Evolutionary conservation across 805 yeast genomes (phyloP).

Genomic region (Barnettozyma populi): DNA sequence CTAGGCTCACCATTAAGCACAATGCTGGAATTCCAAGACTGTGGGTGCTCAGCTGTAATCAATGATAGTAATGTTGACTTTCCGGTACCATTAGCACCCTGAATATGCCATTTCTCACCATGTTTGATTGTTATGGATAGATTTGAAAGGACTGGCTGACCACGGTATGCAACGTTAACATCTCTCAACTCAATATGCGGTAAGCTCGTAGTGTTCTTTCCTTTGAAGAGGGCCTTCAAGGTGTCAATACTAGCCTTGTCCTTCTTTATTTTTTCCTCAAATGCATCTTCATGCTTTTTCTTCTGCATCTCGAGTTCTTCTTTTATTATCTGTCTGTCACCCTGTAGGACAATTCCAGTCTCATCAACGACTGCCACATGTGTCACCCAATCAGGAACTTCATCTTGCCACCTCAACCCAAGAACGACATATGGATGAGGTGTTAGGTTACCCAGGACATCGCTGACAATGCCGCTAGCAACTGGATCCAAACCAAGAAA

Average conservation of each 20-base stretch:
- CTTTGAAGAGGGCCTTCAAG: slow-evolving; percentile 15
- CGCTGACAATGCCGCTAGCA: slow-evolving; percentile 57
- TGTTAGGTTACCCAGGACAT: slow-evolving; percentile 39
- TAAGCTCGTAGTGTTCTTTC: slow-evolving; percentile 12
- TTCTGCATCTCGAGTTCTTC: slow-evolving; percentile 21
- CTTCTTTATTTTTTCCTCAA: slow-evolving; percentile 9
- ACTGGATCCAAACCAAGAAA: slow-evolving; percentile 84
- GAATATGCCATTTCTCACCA: slow-evolving; percentile 84
- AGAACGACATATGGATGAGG: slow-evolving; percentile 53
- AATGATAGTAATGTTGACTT: slow-evolving; percentile 83
- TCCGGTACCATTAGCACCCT: slow-evolving; percentile 91
- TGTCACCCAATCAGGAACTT: slow-evolving; percentile 73
- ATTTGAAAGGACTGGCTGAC: slow-evolving; percentile 50
- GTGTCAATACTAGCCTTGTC: slow-evolving; percentile 15
- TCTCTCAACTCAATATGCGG: slow-evolving; percentile 47
- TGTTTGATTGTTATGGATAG: slow-evolving; percentile 59
- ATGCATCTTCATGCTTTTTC: slow-evolving; percentile 15
- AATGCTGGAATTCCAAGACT: slow-evolving; percentile 79
- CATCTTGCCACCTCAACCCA: slow-evolving; percentile 75
- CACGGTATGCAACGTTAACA: slow-evolving; percentile 63
- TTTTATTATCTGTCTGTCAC: slow-evolving; percentile 31
- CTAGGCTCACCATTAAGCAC: slow-evolving; percentile 61
- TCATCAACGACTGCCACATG: slow-evolving; percentile 60
- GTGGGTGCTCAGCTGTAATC: slow-evolving; percentile 93
- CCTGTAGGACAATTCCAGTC: slow-evolving; percentile 47